Percentiles rank a stretch among this genome's conserved stretches.
Conservation (phyloP, 768 basidiomycete species). For the Mycena metata region DNA sequence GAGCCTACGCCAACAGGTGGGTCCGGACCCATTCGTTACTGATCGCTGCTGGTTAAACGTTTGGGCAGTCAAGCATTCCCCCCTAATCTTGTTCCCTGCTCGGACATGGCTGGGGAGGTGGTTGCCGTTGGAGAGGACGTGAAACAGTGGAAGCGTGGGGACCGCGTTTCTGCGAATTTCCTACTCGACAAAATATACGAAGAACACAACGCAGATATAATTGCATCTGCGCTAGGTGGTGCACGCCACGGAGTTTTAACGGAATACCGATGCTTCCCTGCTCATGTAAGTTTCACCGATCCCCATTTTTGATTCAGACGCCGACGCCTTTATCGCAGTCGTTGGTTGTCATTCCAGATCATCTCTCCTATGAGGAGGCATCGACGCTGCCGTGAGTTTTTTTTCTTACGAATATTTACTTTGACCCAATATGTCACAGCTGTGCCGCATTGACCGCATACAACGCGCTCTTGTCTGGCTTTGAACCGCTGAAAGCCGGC, state of each 20-base stretch:
- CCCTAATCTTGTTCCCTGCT: constrained; percentile 50
- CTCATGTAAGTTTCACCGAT: constrained; percentile 46
- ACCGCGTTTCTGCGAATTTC: constrained; percentile 70
- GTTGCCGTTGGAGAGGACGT: constrained; percentile 60
- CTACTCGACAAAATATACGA: constrained; percentile 63
- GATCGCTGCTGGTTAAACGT: neutral
- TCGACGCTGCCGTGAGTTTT: constrained; percentile 69
- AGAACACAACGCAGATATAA: constrained; percentile 48
- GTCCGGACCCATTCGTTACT: neutral
- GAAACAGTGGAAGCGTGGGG: constrained; percentile 65
- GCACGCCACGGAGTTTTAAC: constrained; percentile 65
- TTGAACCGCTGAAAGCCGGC: constrained; percentile 56
- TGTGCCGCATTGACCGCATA: constrained; percentile 66
- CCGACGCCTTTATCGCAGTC: constrained; percentile 46
- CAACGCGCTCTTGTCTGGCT: constrained; percentile 55
- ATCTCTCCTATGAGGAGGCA: constrained; percentile 75
- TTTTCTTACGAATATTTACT: neutral
- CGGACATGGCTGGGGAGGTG: constrained; percentile 72
- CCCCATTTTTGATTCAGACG: neutral
- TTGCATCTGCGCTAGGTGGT: constrained; percentile 56
- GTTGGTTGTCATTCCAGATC: constrained; percentile 65
- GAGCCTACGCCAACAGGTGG: constrained; percentile 52
- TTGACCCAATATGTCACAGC: constrained; percentile 27
- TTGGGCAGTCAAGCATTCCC: neutral
- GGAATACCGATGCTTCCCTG: constrained; percentile 65